Evolutionary conservation across 164 flowering plant genomes (phyloP), one percentile per base, ranked within the genome.

Genomic region (Vitis cinerea): DNA sequence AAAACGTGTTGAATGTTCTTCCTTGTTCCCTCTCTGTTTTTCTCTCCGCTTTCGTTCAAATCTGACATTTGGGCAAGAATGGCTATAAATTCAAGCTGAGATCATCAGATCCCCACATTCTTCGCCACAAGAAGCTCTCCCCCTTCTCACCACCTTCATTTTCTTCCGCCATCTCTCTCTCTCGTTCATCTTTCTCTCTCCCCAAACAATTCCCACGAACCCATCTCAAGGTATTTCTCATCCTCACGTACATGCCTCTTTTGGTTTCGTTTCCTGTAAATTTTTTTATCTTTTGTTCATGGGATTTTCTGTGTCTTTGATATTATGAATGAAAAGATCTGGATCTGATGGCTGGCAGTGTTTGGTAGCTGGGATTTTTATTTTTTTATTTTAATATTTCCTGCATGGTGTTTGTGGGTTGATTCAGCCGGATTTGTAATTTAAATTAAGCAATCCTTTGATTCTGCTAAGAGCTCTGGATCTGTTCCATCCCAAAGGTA

Each of bases 91-190:
- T 23, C 10, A 59, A 1, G 27, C 27, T 17, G 16, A 48, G 19
- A 3, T 15, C 15, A 14, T 10, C 47, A 16, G 29, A n/a, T 47
- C 52, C 23, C 65, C 65, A 44, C 75, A 72, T 65, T 66, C 65
- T 44, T 72, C 70, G 75, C 44, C 70, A 23, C 48, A 29, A 71
- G 63, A 57, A 56, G 29, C 59, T 65, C 61, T 48, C 31, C 5
- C 16, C 37, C 23, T 12, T n/a, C 3, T 17, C 14, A 23, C 10
- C 52, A 4, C 51, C 10, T 9, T 57, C 10, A 16, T 19, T 8
- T 19, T 5, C 29, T 16, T 23, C 29, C 10, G 47, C 52, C 16
- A 49, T 14, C 67, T 29, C 47, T 37, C 23, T 44, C 59, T 59
- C 54, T 64, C 51, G 59, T 16, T 57, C 10, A 9, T 7, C 59